Percentiles rank a stretch among this genome's conserved stretches.
Evolutionary conservation across 1,284 basidiomycete genomes (phyloP).

Genomic region (Ganoderma multipileum): DNA sequence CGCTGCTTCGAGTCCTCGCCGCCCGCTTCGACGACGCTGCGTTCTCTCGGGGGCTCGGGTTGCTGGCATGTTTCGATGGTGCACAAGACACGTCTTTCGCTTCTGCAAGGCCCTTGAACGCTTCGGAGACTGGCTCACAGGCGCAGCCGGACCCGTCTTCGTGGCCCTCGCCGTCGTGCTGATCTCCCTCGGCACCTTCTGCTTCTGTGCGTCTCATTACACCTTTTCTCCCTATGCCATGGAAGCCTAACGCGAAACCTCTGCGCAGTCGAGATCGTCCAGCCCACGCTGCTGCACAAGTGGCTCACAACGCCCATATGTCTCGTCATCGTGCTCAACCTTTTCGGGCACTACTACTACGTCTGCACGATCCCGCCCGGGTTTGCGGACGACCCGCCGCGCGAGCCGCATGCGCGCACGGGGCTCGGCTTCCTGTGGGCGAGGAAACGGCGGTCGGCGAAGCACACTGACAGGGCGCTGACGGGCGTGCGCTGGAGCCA

Average conservation of each 20-base stretch:
- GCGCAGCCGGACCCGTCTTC: conserved; percentile 91
- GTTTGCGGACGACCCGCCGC: conserved; percentile 63
- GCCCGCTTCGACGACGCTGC: neutral
- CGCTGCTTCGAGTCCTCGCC: neutral
- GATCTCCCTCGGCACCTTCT: conserved; percentile 71
- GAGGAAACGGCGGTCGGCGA: conserved; percentile 38
- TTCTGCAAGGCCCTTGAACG: conserved; percentile 88
- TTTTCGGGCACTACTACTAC: conserved; percentile 86
- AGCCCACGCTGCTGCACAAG: conserved; percentile 58
- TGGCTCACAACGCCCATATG: conserved; percentile 71
- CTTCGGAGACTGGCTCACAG: conserved; percentile 81
- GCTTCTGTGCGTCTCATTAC: conserved; percentile 70
- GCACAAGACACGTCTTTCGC: conserved; percentile 64
- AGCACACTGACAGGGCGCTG: conserved; percentile 37
- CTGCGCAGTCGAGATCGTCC: conserved; percentile 74
- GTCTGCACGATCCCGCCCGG: conserved; percentile 83
- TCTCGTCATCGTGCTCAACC: conserved; percentile 77
- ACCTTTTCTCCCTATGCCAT: too few species aligned
- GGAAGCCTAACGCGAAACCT: neutral
- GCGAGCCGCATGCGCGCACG: conserved; percentile 41
- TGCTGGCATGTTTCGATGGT: conserved; percentile 21
- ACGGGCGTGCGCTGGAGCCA: conserved; percentile 50
- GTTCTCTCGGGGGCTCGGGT: neutral
- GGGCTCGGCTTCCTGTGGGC: conserved; percentile 60
- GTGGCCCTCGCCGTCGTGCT: conserved; percentile 80